Evolutionary conservation across 1,284 basidiomycete species (phyloP).

Genomic region (Boletus smithii): DNA sequence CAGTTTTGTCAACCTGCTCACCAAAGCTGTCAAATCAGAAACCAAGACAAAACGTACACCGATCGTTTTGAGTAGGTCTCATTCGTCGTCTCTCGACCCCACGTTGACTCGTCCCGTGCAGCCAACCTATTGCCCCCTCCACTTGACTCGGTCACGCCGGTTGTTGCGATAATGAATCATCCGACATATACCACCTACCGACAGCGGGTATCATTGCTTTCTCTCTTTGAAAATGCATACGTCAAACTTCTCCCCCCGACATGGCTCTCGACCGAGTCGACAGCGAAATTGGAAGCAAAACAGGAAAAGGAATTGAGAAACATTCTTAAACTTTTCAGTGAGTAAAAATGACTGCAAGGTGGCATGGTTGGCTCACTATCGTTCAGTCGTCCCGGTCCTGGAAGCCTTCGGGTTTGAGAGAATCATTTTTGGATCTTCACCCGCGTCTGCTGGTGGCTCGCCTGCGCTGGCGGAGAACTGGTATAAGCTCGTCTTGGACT

Average conservation of each 20-base stretch:
- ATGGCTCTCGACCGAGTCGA: slow-evolving; percentile 44
- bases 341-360: too few species aligned
- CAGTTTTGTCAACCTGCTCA: slow-evolving; percentile 69
- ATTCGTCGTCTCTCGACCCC: neutral
- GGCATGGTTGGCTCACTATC: slow-evolving; percentile 7
- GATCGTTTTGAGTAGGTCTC: slow-evolving; percentile 71
- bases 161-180: slow-evolving; percentile 73
- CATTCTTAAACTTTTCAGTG: slow-evolving; percentile 76
- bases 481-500: slow-evolving; percentile 80
- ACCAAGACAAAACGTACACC: slow-evolving; percentile 42
- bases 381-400: slow-evolving; percentile 70
- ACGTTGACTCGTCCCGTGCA: slow-evolving; percentile 33
- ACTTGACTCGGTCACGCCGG: slow-evolving; percentile 65
- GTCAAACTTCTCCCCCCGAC: slow-evolving; percentile 80
- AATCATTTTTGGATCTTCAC: slow-evolving; percentile 59
- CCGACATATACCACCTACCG: slow-evolving; percentile 73
- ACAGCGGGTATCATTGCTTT: slow-evolving; percentile 70
- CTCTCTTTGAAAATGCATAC: slow-evolving; percentile 69
- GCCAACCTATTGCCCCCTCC: slow-evolving; percentile 86
- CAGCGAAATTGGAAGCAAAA: slow-evolving; percentile 36
- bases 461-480: slow-evolving; percentile 61
- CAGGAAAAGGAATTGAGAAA: slow-evolving; percentile 63
- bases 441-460: slow-evolving; percentile 46
- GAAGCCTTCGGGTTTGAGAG: slow-evolving; percentile 61
- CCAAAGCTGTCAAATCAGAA: slow-evolving; percentile 46